Base-by-base conservation (phyloP, 768 basidiomycete species). In the Mycena crocata region DNA sequence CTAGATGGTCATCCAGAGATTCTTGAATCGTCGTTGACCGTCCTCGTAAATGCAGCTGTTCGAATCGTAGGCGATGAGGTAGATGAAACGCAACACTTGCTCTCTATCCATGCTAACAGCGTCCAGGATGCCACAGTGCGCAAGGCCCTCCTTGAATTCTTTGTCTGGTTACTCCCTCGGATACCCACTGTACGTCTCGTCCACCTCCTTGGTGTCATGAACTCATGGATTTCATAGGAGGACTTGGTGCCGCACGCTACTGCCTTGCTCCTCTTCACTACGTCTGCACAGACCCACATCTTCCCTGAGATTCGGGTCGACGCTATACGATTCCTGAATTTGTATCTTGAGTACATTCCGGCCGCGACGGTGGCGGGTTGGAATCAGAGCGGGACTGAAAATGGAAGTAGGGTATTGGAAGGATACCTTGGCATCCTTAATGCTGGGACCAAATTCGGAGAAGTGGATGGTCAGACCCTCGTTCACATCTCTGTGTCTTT, bases 241-340 rank as follows among this genome's bases (percentile, higher is more conserved):
- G 84, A 88, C 55, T 78, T 98, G 1, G 64, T 81, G 1, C 95
- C 96, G 6, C 94, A 98, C 73, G 83, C 91, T 0, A 82, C 93
- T 1, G 73, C 90, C 0, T 82, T 98, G 7, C 82, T 98, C 26
- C 87, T 99, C 19, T 97, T 96, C 75, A 89, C 90, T 0, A 90
- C 93, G 8, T 97, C 96, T 13, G 94, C 95, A 0, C 92, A 96
- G 76, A 96, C 94, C 0, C 93, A 96, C 72, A 97, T 99, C 50
- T 98, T 96, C 76, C 96, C 96, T 24, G 95, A 97, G 77, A 95
- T 98, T 65, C 87, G 95, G 19, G 86, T 98, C 40, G 96, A 98
- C 74, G 94, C 95, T 4, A 84, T 97, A 58, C 89, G 90, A 15
- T 88, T 95, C 70, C 78, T 98, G 45, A 86, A 93, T 71, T 75